Base-by-base conservation (phyloP, 495 filamentous ascomycete genomes). In the Aspergillus coremiiformis region DNA sequence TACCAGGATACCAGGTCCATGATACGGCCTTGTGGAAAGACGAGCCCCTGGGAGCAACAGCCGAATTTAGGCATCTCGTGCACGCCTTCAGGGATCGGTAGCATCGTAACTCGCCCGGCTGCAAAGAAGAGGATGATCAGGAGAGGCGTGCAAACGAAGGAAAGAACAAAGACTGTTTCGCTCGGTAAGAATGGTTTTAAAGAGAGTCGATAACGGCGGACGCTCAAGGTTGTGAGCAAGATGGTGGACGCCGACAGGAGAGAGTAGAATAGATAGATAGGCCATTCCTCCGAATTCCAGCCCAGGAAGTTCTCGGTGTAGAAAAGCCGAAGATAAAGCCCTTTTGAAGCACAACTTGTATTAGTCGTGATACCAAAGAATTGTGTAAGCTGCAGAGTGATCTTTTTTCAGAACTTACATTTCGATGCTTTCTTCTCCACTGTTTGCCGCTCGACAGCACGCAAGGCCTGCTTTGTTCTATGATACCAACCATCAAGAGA, bases 401-500 rank as follows among this genome's bases (percentile, higher is more conserved):
- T n/a, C n/a, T n/a, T 27, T 27, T 8, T 27, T 27, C 24, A 27
- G 8, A 8, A 58, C 62, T 53, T 49, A 67, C 65, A 67, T 19
- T 61, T 56, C 14, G 53, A 50, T 20, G 47, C 51, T 0, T 58
- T 65, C 45, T 57, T 59, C 24, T 51, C 37, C 44, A 39, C 47
- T 5, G 52, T 68, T 48, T 58, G 56, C 22, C 55, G 58, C 48
- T 73, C 64, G 17, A 66, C 68, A 17, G 60, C 58, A 10, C 54
- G 47, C 39, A 80, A 49, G 10, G 69, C 76, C 11, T 54, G 22
- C 4, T 62, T 49, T 4, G 70, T 72, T 4, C 73, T 67, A 29
- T 70, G 63, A 51, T 70, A 78, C 78, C 78, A 81, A 6, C 75
- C 75, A 47, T 78, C 72, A 47, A 71, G 51, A 11, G 71, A 73